Evolutionary conservation across 2,329 filamentous ascomycete genomes (phyloP).

Genomic region (Epichloe elymi): DNA sequence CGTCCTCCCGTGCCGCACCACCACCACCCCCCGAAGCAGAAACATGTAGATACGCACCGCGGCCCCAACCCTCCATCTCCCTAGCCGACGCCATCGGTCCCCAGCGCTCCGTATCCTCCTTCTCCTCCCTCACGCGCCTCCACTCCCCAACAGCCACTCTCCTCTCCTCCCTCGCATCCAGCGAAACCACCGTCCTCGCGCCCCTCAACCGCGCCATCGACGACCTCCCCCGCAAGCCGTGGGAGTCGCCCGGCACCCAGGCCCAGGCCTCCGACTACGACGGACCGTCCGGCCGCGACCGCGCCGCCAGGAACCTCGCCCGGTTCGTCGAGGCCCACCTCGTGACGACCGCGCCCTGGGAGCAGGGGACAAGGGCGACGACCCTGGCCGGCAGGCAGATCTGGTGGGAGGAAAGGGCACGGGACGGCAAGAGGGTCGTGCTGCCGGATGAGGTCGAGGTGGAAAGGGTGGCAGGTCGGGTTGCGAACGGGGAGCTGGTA

Average conservation of each 20-base stretch:
- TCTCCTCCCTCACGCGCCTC: constrained; percentile 68
- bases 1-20: constrained; percentile 2
- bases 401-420: constrained; percentile 67
- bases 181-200: constrained; percentile 58
- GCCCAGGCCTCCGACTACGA: constrained; percentile 36
- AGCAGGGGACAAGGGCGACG: constrained; percentile 48
- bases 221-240: constrained; percentile 69
- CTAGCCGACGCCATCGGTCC: constrained; percentile 77
- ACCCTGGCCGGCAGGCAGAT: constrained; percentile 52
- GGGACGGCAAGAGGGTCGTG: constrained; percentile 54
- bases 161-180: constrained; percentile 50
- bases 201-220: constrained; percentile 76
- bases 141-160: constrained; percentile 55
- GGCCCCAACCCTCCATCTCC: constrained; percentile 37
- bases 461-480: constrained; percentile 56
- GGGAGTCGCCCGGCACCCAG: constrained; percentile 50
- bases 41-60: constrained; percentile 1
- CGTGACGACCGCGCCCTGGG: constrained; percentile 63
- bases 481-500: constrained; percentile 75
- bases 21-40: constrained; percentile 4
- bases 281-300: constrained; percentile 38
- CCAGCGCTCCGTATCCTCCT: constrained; percentile 68
- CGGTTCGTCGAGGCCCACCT: constrained; percentile 81
- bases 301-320: constrained; percentile 63
- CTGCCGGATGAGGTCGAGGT: constrained; percentile 74